Percentiles rank a stretch among this genome's conserved stretches.
These are phyloP conservation scores for Orobanche coerulescens DNA, from an alignment of 257 asterid species.

Conservation along the genomic window DNA sequence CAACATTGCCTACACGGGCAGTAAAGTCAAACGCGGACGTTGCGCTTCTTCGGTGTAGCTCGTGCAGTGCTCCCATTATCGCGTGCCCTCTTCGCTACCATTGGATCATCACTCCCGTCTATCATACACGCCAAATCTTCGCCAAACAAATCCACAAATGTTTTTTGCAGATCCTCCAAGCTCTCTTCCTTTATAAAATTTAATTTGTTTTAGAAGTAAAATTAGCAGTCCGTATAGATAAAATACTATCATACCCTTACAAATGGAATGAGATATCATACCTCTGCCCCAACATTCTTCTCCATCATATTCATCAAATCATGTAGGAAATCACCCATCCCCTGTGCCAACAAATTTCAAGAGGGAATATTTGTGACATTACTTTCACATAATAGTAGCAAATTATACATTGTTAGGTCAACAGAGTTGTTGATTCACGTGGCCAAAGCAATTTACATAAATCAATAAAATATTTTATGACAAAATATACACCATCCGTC, in stretches of 20 bases:
- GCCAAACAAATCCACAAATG: conserved; percentile 82
- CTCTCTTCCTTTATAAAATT: conserved; percentile 57
- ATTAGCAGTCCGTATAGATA: neutral
- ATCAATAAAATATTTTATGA: too few relatives aligned
- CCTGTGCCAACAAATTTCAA: conserved; percentile 34
- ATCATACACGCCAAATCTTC: conserved; percentile 58
- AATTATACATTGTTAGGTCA: too few relatives aligned
- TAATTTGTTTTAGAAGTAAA: neutral
- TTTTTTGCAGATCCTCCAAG: conserved; percentile 74
- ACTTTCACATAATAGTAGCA: neutral
- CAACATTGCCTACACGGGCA: neutral
- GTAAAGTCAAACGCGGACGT: conserved; percentile 14
- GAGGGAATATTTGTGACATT: neutral
- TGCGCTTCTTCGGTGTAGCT: conserved; percentile 25
- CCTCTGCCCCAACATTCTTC: conserved; percentile 51
- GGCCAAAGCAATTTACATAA: too few relatives aligned
- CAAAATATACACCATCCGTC: too few relatives aligned
- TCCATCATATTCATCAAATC: conserved; percentile 83
- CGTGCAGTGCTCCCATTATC: conserved; percentile 37
- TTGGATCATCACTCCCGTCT: conserved; percentile 29
- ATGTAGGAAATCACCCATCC: conserved; percentile 82
- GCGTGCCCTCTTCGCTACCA: conserved; percentile 40
- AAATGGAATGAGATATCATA: conserved; percentile 11
- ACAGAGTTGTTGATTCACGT: too few relatives aligned
- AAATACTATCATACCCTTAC: neutral